A percentile compares a stretch with the other conserved stretches of the same genome.
Conservation (phyloP, 2,329 filamentous ascomycete species). For the Beauveria asiatica region DNA sequence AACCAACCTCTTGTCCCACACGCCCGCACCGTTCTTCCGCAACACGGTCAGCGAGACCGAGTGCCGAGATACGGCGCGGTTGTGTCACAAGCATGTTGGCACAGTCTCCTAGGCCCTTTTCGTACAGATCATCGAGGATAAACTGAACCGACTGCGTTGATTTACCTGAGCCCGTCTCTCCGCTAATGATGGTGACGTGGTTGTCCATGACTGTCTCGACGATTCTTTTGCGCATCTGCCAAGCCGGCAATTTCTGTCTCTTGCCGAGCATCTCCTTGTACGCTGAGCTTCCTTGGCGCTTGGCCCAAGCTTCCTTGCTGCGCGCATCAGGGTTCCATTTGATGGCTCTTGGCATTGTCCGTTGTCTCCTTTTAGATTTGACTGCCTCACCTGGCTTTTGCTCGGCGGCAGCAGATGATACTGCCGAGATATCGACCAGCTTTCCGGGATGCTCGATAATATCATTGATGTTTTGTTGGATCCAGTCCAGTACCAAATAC, state of each 20-base stretch:
- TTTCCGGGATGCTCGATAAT: constrained; percentile 80
- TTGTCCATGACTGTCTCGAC: constrained; percentile 65
- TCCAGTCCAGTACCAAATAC: constrained; percentile 83
- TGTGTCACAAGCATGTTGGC: constrained; percentile 95
- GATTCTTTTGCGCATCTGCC: constrained; percentile 71
- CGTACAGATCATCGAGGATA: constrained; percentile 82
- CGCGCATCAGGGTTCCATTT: constrained; percentile 51
- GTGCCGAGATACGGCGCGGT: constrained; percentile 84
- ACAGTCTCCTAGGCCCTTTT: constrained; percentile 60
- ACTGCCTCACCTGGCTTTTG: constrained; percentile 27
- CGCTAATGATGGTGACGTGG: constrained; percentile 92
- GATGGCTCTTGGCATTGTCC: constrained; percentile 49
- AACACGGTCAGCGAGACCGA: constrained; percentile 89
- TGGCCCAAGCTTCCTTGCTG: constrained; percentile 61
- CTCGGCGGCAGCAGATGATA: constrained; percentile 58
- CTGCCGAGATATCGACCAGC: constrained; percentile 74
- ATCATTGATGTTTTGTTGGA: constrained; percentile 73
- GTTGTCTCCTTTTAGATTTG: constrained; percentile 21
- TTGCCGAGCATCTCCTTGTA: constrained; percentile 68
- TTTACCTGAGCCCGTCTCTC: constrained; percentile 94
- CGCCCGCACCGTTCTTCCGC: constrained; percentile 78
- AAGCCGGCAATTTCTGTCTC: constrained; percentile 73
- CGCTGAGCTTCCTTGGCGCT: constrained; percentile 53
- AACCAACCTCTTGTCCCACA: constrained; percentile 84
- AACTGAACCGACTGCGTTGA: constrained; percentile 97